Evolutionary conservation across 768 basidiomycete genomes (phyloP), one percentile per base, ranked within the genome.

Genomic region (Boletus tylopilopsis): DNA sequence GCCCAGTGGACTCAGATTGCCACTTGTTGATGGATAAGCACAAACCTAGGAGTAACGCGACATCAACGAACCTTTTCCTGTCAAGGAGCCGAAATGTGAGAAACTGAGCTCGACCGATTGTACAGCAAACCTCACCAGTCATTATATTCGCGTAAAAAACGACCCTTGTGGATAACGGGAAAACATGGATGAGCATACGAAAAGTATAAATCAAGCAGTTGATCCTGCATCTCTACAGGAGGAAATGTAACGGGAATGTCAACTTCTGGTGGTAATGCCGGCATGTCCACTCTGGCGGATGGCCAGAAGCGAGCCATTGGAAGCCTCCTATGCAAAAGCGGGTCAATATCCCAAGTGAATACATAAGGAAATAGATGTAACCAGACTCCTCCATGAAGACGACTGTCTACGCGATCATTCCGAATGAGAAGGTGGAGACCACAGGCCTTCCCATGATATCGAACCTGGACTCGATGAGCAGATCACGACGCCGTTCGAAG

Each of bases 141-240:
- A 33, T 73, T 69, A 61, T 80, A 92, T 54, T 87, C 82, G 16
- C 76, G 66, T 56, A 87, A 63, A 65, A 93, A 91, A 19, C 79
- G 76, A 12, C 67, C 70, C 67, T 84, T 87, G 66, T 89, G 81
- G n/a, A 93, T 68, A 39, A 94, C 75, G 7, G 92, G 93, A 58
- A 89, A 87, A 45, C 83, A 75, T 6, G 92, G 90, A 57, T 94
- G 91, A 25, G 87, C 82, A 59, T 90, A 87, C 11, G 79, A 80
- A 68, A 93, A 93, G 66, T 90, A 94, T 8, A 91, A 70, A 27
- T 80, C 76, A 42, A 94, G 64, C 5, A 94, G 74, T 33, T 75
- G 77, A 49, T 87, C 80, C 64, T 90, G 90, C 29, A 80, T 69
- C 16, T 76, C 73, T 19, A 73, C 59, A 23, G 84, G 73, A 15